Percentiles rank a stretch among this genome's conserved stretches.
These are phyloP conservation scores for Fusarium scirpi DNA, from an alignment of 2,329 filamentous ascomycete genomes.

Conservation along the genomic window DNA sequence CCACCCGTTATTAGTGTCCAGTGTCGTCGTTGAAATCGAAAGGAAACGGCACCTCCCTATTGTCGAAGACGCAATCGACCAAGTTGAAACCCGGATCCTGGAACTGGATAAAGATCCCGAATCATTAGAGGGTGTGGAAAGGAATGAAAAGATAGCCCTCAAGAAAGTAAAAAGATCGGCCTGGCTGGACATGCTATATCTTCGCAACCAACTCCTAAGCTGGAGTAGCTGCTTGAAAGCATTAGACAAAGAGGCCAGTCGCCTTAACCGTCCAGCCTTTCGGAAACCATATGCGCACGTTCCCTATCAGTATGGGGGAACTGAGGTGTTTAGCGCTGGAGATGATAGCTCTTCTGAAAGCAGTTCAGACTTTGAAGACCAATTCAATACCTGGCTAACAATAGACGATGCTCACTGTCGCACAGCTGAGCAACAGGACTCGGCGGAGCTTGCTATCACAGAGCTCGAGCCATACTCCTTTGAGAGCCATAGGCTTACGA, in stretches of 20 bases:
- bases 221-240: background rate
- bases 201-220: slow-evolving; percentile 10
- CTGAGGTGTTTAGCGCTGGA: fast-evolving
- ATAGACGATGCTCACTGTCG: too few species aligned
- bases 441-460: too few species aligned
- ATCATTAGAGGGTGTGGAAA: background rate
- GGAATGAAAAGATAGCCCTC: background rate
- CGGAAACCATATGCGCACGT: fast-evolving
- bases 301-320: too few species aligned
- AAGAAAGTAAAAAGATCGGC: slow-evolving; percentile 3
- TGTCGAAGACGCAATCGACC: background rate
- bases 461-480: too few species aligned
- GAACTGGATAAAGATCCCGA: background rate
- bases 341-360: too few species aligned
- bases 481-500: too few species aligned
- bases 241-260: background rate
- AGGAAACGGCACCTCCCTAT: background rate
- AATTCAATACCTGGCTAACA: too few species aligned
- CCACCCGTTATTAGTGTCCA: slow-evolving; percentile 12
- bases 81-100: background rate
- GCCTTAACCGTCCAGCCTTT: background rate
- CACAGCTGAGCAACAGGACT: too few species aligned
- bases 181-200: slow-evolving; percentile 7
- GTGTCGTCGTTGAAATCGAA: slow-evolving; percentile 12
- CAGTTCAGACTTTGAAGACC: too few species aligned